Percentiles rank a stretch among this genome's conserved stretches.
Evolutionary conservation across 23 red algal genomes (phyloP).

Genomic region (Pyropia yezoensis): DNA sequence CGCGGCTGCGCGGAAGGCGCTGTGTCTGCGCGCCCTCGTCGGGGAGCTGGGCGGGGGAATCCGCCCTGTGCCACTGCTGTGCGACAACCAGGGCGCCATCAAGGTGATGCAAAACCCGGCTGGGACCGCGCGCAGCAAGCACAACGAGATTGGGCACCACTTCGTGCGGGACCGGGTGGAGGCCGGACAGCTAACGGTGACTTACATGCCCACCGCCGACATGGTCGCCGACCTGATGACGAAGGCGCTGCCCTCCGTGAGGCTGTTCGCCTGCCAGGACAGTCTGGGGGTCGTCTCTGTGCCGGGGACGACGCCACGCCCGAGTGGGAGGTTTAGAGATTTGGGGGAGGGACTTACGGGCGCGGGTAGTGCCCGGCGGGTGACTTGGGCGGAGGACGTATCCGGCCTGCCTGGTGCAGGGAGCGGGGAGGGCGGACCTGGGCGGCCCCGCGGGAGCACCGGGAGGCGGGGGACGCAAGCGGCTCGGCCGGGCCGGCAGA

Average conservation of each 20-base stretch:
- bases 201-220: conserved; percentile 1
- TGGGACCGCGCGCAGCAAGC: conserved; percentile 7
- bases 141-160: conserved; percentile 13
- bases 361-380: no score
- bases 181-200: neutral
- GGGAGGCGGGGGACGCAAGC: no score
- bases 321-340: no score
- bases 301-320: no score
- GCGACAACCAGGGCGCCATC: conserved; percentile 18
- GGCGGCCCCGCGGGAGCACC: no score
- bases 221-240: conserved; percentile 33
- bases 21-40: conserved; percentile 2
- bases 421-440: no score
- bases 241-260: neutral
- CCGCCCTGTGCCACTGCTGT: neutral
- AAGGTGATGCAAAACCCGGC: neutral
- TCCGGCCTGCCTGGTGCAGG: no score
- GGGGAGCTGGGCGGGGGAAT: neutral
- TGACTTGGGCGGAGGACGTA: no score
- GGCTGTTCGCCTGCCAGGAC: no score
- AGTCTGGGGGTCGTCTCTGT: no score
- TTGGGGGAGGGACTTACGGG: no score
- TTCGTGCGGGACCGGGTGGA: conserved; percentile 20
- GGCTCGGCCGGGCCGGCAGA: no score
- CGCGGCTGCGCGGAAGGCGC: neutral